Base-by-base conservation (phyloP, 1,284 basidiomycete genomes). In the Pascua guehoae region DNA sequence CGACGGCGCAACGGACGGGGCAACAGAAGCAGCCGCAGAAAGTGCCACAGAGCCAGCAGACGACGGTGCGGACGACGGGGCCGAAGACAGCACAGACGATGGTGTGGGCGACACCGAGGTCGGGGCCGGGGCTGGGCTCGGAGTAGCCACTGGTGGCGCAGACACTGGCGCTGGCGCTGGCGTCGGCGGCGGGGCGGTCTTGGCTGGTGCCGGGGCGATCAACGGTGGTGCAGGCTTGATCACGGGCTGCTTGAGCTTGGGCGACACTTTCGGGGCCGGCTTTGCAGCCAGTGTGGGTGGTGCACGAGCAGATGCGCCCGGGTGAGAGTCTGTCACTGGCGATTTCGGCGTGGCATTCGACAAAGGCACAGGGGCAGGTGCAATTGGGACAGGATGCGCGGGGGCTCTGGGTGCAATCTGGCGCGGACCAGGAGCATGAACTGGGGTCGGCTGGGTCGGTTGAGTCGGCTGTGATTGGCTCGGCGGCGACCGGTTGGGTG, bases 331-430 rank as follows among this genome's bases (percentile, higher is more conserved):
- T 18, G 24, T 49, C 17, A 12, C 15, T 7, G 32, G 18, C 41
- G 49, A 41, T 41, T 51, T 51, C 15, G 49, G 49, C 41, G 36
- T 51, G 17, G 43, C n/a, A 36, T 39, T 41, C 32, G 42, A 43
- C 5, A 36, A n/a, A 12, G 39, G 17, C 5, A 36, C 11, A 12
- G 39, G 17, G 12, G 7, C 49, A 36, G 24, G 14, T 5, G 18
- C 18, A 12, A 43, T 43, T 3, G 41, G 41, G 15, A 43, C 41
- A 16, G 41, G 41, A 43, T 16, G 11, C 1, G 24, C 38, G 5
- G 55, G 37, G 5, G 50, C 17, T 12, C 36, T 18, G 7, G 45
- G 39, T 12, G 54, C 45, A 12, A 41, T 40, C 38, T 49, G 39
- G 24, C 24, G 24, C 16, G 41, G 11, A 12, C 41, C 49, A 11